Conservation (phyloP, 257 asterid species). For the Solanum tacnaense region DNA sequence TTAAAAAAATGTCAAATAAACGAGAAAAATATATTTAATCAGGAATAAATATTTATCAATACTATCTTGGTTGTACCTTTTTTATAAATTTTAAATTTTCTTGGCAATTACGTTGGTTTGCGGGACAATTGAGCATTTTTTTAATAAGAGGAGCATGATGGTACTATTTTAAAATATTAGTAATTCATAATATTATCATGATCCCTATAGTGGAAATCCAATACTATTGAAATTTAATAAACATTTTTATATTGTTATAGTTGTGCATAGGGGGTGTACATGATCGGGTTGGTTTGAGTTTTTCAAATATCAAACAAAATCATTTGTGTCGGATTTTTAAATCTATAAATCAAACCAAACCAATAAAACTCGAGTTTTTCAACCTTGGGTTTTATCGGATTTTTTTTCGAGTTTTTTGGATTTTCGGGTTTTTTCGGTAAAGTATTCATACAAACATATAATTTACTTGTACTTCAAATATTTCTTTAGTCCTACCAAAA, state of each 20-base stretch:
- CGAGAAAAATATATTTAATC: not conserved
- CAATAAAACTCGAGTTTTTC: too few species aligned
- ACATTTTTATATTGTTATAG: not conserved
- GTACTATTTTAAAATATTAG: not conserved
- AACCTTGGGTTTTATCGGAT: too few species aligned
- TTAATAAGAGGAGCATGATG: not conserved
- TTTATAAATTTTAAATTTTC: not conserved
- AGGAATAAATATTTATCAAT: not conserved
- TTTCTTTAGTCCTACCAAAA: too few species aligned
- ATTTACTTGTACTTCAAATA: too few species aligned
- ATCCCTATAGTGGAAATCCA: not conserved
- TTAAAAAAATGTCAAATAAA: rapidly evolving
- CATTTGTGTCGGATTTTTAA: too few species aligned
- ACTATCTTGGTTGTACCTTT: not conserved
- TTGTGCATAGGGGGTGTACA: too few species aligned
- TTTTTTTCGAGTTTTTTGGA: too few species aligned
- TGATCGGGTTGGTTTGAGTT: too few species aligned
- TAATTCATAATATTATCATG: not conserved
- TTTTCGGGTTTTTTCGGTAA: too few species aligned
- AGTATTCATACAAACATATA: too few species aligned
- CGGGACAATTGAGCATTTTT: not conserved
- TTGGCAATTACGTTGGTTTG: not conserved
- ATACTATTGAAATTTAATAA: not conserved
- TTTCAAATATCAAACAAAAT: too few species aligned
- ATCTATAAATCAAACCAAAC: too few species aligned